Base-by-base conservation (phyloP, 75 land plant genomes). In the Pinus tabuliformis region DNA sequence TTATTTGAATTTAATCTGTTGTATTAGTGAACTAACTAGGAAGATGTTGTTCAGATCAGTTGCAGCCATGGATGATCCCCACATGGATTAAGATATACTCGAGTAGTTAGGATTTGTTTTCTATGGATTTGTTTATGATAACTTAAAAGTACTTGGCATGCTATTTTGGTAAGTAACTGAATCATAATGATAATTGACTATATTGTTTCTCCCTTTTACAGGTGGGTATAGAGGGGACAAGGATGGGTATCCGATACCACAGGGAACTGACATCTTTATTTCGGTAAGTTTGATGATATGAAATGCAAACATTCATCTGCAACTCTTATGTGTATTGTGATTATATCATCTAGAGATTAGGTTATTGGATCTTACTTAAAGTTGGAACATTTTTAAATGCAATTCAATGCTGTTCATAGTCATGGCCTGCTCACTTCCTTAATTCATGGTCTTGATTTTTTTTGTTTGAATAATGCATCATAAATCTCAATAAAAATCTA, bases 211-310 rank as follows among this genome's bases (percentile, higher is more conserved):
- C 61, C 22, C n/a, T 45, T 45, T 45, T 82, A 54, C 91, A 94
- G 99, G 98, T 66, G 99, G 99, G 22, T 89, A 91, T 81, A 85
- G 81, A 16, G 99, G 99, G n/a, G 80, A 86, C 77, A 77, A 84
- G 71, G 81, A 91, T 80, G 99, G 99, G 54, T 95, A 89, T 80
- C 28, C 82, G 26, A 89, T 97, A 76, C 99, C 99, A 58, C 81
- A 86, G 22, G 99, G 99, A 70, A 88, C 93, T 37, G 99, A 97
- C 87, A 87, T 97, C 37, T 97, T 97, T 77, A 77, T 97, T 73
- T 97, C 99, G 70, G 99, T 97, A 78, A 92, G 92, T 80, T 14
- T 52, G 3, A 65, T 58, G 5, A 36, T 45, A 49, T 37, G 17
- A 66, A 39, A 20, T 20, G 37, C 66, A 33, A 63, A 18, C 37